Base-by-base conservation (phyloP, 495 filamentous ascomycete species). In the Astrothelium subdiscretum region DNA sequence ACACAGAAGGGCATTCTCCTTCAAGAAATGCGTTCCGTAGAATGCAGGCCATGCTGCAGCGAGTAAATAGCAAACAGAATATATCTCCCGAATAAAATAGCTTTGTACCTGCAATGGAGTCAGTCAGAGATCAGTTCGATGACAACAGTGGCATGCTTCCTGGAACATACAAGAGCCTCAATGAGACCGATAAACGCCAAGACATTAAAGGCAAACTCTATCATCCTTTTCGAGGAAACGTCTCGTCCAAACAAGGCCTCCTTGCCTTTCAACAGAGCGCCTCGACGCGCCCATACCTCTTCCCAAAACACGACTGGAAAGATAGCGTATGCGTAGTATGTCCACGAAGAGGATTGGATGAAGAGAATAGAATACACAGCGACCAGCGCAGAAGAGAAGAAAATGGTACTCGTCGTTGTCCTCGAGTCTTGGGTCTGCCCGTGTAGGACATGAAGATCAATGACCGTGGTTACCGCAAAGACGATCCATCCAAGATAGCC, bases 301-400 rank as follows among this genome's bases (percentile, higher is more conserved):
- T 97, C 92, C 94, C 95, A 99, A 78, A 99, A 97, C 52, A 86
- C 83, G 1, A 94, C 84, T 0, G 95, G 92, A 72, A 97, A 99
- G 66, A 92, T 79, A 4, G 84, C 91, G 70, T 97, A 99, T 27
- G 86, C 86, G 67, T 97, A 97, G 71, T 97, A 99, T 4, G 88
- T 89, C 66, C 81, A 78, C 0, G 92, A 85, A 2, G 91, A 92
- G 32, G 83, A 80, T 40, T 95, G 92, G 61, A 90, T 78, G 61
- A 85, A 74, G 48, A 99, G 87, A 6, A 89, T 83, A 2, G 91
- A 85, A 66, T 88, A 96, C 18, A 97, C 72, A 3, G 77, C 80
- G 3, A 86, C 82, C 22, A 95, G 76, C n/a, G 87, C 68, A 0
- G 92, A 89, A 0, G 86, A 83, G 69, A 96, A 96, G 66, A 85